Evolutionary conservation across 2,329 filamentous ascomycete genomes (phyloP).

Genomic region (Sporothrix globosa): DNA sequence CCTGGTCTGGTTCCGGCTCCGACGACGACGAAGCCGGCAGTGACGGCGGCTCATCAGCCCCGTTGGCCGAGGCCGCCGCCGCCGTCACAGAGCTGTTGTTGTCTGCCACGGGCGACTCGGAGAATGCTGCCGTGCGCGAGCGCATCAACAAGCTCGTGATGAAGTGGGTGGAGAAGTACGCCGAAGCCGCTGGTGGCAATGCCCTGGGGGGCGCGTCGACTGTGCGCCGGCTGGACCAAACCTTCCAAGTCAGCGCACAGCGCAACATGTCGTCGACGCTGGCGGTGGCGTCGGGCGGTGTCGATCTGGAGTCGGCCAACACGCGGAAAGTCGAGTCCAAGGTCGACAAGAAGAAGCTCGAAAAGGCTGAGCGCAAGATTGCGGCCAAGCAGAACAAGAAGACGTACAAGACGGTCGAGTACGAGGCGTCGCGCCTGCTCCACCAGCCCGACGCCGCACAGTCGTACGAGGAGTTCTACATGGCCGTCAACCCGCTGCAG

Average conservation of each 20-base stretch:
- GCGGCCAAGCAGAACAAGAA: constrained; percentile 98
- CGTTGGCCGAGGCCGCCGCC: constrained; percentile 80
- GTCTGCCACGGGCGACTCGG: constrained; percentile 81
- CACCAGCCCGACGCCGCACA: constrained; percentile 80
- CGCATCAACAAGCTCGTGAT: constrained; percentile 82
- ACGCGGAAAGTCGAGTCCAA: constrained; percentile 93
- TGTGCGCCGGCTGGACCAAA: constrained; percentile 86
- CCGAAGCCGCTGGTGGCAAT: constrained; percentile 47
- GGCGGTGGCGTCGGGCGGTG: constrained; percentile 77
- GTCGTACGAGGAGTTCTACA: constrained; percentile 99
- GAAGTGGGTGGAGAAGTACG: constrained; percentile 85
- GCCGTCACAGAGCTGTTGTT: constrained; percentile 86
- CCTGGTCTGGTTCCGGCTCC: constrained; percentile 69
- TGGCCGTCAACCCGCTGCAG: constrained; percentile 97
- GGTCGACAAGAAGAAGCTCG: constrained; percentile 97
- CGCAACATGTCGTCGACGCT: constrained; percentile 95
- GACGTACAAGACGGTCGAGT: constrained; percentile 96
- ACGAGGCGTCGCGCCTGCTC: constrained; percentile 89
- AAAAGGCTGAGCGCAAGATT: constrained; percentile 97
- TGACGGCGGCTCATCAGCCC: constrained; percentile 56
- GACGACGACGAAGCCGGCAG: constrained; percentile 67
- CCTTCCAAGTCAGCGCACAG: constrained; percentile 90
- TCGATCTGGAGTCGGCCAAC: constrained; percentile 94
- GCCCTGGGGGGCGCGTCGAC: constrained; percentile 55
- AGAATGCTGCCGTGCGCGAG: constrained; percentile 70